Conservation (phyloP, 2,329 filamentous ascomycete genomes). For the Alternaria sp. region DNA sequence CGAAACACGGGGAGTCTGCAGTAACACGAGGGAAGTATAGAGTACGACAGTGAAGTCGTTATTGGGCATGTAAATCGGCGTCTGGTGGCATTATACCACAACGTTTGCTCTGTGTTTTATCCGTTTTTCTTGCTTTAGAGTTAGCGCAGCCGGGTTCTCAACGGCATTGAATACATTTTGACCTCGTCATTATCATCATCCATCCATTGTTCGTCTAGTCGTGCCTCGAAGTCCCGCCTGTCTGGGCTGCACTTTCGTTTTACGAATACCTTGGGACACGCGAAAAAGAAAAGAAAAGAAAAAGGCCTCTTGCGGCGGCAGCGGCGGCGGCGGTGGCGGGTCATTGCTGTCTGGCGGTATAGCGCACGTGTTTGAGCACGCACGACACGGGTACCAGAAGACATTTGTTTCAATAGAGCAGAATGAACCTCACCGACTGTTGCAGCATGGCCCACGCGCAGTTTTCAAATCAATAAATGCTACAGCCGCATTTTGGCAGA, state of each 20-base stretch:
- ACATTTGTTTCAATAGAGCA: constrained; percentile 13
- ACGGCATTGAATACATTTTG: constrained; percentile 2
- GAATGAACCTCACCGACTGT: constrained; percentile 4
- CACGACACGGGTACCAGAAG: constrained; percentile 7
- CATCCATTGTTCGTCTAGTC: neutral
- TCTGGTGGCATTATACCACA: constrained; percentile 46
- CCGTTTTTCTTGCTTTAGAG: constrained; percentile 18
- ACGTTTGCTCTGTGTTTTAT: constrained; percentile 29
- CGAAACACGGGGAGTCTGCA: constrained; percentile 14
- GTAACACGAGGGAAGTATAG: constrained; percentile 18
- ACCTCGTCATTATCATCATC: neutral
- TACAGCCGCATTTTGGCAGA: constrained; percentile 7
- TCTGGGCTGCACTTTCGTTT: constrained; percentile 7
- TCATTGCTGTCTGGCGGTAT: constrained; percentile 8
- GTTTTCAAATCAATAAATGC: constrained; percentile 4
- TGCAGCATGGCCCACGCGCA: constrained; percentile 4
- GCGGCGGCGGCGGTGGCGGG: neutral
- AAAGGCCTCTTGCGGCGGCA: neutral
- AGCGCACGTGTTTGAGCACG: constrained; percentile 4
- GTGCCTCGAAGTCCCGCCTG: neutral
- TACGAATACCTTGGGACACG: neutral
- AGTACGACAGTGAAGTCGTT: constrained; percentile 19
- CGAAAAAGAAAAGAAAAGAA: neutral
- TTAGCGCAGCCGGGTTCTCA: neutral
- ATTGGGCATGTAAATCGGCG: constrained; percentile 32